These are phyloP conservation scores for Clavispora santaluciae DNA, from an alignment of 805 yeast species.

Conservation along the genomic window DNA sequence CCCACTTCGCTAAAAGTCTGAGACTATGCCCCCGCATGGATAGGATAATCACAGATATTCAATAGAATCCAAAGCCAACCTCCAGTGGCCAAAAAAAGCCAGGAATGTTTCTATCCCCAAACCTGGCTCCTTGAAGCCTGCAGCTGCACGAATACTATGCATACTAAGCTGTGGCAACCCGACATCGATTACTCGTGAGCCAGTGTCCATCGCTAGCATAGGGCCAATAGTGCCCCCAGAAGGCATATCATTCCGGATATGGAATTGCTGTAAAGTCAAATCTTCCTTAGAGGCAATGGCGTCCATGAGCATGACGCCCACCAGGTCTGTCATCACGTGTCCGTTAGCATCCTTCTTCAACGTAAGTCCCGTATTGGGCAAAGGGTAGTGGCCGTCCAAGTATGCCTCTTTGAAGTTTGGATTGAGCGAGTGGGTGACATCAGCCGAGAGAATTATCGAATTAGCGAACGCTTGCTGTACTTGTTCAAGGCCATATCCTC, in stretches of 20 bases:
- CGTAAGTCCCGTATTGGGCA: constrained; percentile 36
- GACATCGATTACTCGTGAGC: constrained; percentile 36
- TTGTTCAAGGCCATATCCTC: constrained; percentile 3
- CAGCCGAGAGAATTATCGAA: constrained; percentile 35
- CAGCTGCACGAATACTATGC: constrained; percentile 37
- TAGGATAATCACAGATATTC: constrained; percentile 6
- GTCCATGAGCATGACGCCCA: constrained; percentile 23
- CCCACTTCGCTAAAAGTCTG: no score
- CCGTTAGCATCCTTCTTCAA: constrained; percentile 34
- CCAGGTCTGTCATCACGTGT: constrained; percentile 35
- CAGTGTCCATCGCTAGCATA: constrained; percentile 29
- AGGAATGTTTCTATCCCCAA: constrained; percentile 31
- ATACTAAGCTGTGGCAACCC: constrained; percentile 40
- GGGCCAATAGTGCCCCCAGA: constrained; percentile 44
- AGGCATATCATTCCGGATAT: constrained; percentile 36
- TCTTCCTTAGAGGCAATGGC: constrained; percentile 20
- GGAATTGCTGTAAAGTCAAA: constrained; percentile 33
- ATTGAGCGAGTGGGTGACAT: constrained; percentile 40
- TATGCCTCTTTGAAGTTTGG: constrained; percentile 35
- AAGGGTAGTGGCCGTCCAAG: constrained; percentile 29
- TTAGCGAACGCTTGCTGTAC: constrained; percentile 22
- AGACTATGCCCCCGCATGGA: no score
- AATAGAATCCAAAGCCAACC: constrained; percentile 5
- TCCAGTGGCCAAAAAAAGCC: constrained; percentile 29
- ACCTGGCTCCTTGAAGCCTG: constrained; percentile 37